phyloP scores from a whole-genome alignment of 768 basidiomycete species.

The Lactifluus pinguis region DNA sequence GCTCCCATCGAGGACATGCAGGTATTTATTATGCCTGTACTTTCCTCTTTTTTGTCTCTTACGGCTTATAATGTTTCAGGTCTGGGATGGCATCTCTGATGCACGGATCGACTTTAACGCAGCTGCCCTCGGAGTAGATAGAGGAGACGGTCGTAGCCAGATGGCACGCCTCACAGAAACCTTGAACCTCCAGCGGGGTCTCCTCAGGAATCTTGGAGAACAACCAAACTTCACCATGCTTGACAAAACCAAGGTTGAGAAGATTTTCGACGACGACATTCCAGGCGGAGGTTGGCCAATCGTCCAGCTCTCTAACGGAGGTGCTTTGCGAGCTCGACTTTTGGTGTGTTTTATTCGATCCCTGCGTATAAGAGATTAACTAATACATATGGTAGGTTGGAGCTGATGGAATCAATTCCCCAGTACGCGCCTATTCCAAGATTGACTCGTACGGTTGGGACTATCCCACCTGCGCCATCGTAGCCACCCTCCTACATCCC shows the following conservation, averaged over 20 bases:
- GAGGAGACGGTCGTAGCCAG: conserved; percentile 26
- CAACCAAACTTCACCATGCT: conserved; percentile 50
- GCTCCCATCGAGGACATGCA: conserved; percentile 79
- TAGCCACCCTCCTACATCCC: conserved; percentile 75
- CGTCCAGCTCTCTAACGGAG: conserved; percentile 62
- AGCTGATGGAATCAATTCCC: conserved; percentile 92
- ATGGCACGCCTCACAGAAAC: conserved; percentile 92
- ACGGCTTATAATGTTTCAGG: conserved; percentile 31
- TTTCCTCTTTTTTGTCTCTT: conserved; percentile 5
- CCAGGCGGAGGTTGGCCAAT: conserved; percentile 67
- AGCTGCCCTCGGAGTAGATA: conserved; percentile 32
- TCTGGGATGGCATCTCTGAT: conserved; percentile 88
- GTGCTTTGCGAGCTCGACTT: conserved; percentile 58
- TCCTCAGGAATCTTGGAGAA: conserved; percentile 53
- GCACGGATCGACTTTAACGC: conserved; percentile 68
- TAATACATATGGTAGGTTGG: conserved; percentile 53
- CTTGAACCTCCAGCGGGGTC: conserved; percentile 81
- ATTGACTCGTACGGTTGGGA: conserved; percentile 88
- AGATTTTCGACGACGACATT: conserved; percentile 46
- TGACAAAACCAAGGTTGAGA: conserved; percentile 66
- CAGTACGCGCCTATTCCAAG: conserved; percentile 77
- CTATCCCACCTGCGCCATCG: conserved; percentile 83
- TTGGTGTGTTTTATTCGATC: conserved; percentile 41
- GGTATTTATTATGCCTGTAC: conserved; percentile 33
- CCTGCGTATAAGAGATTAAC: neutral